phyloP scores from a whole-genome alignment of 2,329 filamentous ascomycete genomes.

The Podosphaera fusca region DNA sequence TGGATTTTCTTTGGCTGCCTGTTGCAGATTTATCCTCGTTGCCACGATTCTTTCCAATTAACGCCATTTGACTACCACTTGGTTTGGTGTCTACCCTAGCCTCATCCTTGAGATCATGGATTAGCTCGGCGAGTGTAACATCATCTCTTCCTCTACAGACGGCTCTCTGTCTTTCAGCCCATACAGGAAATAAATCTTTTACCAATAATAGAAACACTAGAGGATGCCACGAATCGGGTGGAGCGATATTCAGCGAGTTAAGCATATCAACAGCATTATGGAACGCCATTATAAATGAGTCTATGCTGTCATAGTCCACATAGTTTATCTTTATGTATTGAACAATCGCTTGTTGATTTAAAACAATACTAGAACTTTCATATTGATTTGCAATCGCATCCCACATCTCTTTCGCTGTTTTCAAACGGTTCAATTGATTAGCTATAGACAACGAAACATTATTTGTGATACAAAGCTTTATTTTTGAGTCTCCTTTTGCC shows the following conservation, averaged over 20 bases:
- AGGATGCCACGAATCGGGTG: slow-evolving; percentile 1
- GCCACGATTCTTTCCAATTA: neutral
- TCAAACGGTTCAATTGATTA: neutral
- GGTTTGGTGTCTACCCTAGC: neutral
- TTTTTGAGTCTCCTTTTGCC: neutral
- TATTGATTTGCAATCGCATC: neutral
- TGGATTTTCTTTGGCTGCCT: neutral
- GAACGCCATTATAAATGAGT: neutral
- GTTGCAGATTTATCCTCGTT: neutral
- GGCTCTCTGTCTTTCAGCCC: slow-evolving; percentile 1
- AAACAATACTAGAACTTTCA: neutral
- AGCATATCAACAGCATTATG: slow-evolving; percentile 1
- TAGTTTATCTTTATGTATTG: neutral
- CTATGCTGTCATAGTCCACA: neutral
- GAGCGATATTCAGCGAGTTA: neutral
- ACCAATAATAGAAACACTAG: neutral
- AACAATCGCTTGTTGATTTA: neutral
- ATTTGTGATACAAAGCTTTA: neutral
- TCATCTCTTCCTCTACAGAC: neutral
- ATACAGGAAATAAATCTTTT: neutral
- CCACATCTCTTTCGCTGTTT: neutral
- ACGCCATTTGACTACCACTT: slow-evolving; percentile 1
- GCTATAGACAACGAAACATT: neutral
- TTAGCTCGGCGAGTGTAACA: neutral
- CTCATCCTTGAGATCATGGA: neutral